Evolutionary conservation across 2,329 filamentous ascomycete species (phyloP), one percentile per base, ranked within the genome.

Genomic region (Elsinoe perseae): DNA sequence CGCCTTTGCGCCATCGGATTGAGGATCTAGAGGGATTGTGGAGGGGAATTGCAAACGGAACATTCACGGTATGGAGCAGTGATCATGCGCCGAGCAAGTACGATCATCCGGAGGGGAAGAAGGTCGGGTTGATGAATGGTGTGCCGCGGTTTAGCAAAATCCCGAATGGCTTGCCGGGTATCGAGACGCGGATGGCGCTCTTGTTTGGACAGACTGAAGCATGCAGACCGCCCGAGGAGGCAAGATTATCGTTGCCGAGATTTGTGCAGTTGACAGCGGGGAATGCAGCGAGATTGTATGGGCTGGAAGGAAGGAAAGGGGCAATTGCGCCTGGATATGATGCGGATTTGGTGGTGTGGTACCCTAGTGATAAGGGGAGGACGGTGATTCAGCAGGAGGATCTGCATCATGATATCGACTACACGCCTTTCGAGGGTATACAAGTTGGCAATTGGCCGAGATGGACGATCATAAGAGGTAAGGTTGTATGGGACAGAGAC

Each of bases 321-420:
- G 67, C 65, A 2, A 69, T 75, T 25, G 66, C 69, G 0, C 72
- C 73, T 3, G 73, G 71, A 1, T 70, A 69, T 54, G 73, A 75
- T 60, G 73, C 73, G 1, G 74, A 75, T 58, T 56, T 75, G 9
- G 68, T 72, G 12, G 71, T 76, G 36, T 72, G 73, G 73, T 71
- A 74, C 63, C 68, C 68, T 12, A 62, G 56, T 0, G 57, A 58
- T 14, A 62, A 59, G 25, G 64, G 62, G 12, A 58, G 60, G 0
- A 67, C 67, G 30, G 61, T 59, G n/a, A 64, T 73, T n/a, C 66
- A 62, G 25, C 72, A 75, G 48, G 60, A 58, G 4, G 76, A 77
- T 68, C 65, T 84, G 60, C 81, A 85, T 65, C 81, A 84, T 64
- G 74, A 80, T 58, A 76, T 82, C 2, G 81, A 85, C 62, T 83